phyloP scores from a whole-genome alignment of 306 rosid genomes.

The Mimosa pudica region DNA sequence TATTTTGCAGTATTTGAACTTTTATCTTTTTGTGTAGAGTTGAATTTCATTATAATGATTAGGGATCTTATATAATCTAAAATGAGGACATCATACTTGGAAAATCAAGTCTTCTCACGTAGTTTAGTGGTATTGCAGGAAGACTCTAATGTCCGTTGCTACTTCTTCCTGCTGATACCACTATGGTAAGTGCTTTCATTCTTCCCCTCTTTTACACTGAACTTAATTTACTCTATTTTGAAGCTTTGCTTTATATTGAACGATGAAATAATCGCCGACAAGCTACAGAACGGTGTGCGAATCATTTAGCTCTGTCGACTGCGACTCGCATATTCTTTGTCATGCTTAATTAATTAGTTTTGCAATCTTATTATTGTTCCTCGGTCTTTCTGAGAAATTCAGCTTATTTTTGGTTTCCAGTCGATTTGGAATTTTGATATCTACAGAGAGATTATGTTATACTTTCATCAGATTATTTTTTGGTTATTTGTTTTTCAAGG shows the following conservation, averaged over 20 bases:
- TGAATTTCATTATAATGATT: not conserved
- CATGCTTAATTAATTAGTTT: not conserved
- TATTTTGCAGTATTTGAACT: not conserved
- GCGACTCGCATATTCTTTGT: not conserved
- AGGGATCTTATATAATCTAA: not conserved
- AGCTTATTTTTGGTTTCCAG: not conserved
- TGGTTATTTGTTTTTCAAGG: not conserved
- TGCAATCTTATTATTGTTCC: not conserved
- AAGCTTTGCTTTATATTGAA: not conserved
- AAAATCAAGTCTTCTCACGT: not conserved
- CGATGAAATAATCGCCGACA: slow-evolving; percentile 20
- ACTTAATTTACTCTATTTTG: not conserved
- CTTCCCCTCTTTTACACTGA: not conserved
- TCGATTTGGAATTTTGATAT: not conserved
- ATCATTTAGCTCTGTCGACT: not conserved
- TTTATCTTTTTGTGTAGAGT: not conserved
- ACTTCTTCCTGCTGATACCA: not conserved
- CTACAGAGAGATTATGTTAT: not conserved
- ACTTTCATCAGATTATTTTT: not conserved
- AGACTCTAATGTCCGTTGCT: slow-evolving; percentile 45
- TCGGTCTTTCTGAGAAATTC: not conserved
- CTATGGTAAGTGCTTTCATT: slow-evolving; percentile 29
- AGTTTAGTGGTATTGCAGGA: slow-evolving; percentile 38
- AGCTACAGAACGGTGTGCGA: not conserved
- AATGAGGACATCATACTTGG: not conserved